These are phyloP conservation scores for Lactarius trivialis DNA, from an alignment of 768 basidiomycete species.

Conservation along the genomic window DNA sequence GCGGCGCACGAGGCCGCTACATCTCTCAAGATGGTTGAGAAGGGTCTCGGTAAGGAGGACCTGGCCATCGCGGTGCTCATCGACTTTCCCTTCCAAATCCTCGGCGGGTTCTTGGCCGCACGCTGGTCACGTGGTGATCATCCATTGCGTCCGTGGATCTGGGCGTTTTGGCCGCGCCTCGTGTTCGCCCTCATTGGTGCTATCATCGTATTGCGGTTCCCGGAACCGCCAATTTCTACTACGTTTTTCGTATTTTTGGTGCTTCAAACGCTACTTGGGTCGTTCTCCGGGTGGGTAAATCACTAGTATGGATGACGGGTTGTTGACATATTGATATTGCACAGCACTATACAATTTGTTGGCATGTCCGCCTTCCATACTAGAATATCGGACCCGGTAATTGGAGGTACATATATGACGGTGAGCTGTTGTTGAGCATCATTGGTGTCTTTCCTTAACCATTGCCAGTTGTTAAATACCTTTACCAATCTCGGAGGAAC, in stretches of 20 bases:
- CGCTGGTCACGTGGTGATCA: slow-evolving; percentile 80
- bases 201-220: slow-evolving; percentile 79
- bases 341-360: slow-evolving; percentile 95
- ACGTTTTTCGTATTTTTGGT: slow-evolving; percentile 80
- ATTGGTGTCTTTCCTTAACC: neutral
- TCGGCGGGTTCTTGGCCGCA: slow-evolving; percentile 91
- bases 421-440: slow-evolving; percentile 39
- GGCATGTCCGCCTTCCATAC: slow-evolving; percentile 99
- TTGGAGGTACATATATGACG: slow-evolving; percentile 99
- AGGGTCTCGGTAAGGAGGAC: slow-evolving; percentile 92
- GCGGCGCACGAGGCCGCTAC: slow-evolving; percentile 91
- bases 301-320: neutral
- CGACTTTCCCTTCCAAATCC: slow-evolving; percentile 96
- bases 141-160: slow-evolving; percentile 82
- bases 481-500: slow-evolving; percentile 96
- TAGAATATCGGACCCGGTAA: slow-evolving; percentile 88
- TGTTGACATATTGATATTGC: slow-evolving; percentile 10
- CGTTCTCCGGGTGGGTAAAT: slow-evolving; percentile 70
- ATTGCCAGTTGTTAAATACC: slow-evolving; percentile 78
- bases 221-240: slow-evolving; percentile 60
- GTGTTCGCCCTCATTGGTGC: slow-evolving; percentile 65
- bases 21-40: slow-evolving; percentile 91
- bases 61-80: slow-evolving; percentile 92
- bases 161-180: slow-evolving; percentile 86
- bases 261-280: slow-evolving; percentile 71